Conservation (phyloP, 2,329 filamentous ascomycete genomes). For the Aspergillus tamarii region DNA sequence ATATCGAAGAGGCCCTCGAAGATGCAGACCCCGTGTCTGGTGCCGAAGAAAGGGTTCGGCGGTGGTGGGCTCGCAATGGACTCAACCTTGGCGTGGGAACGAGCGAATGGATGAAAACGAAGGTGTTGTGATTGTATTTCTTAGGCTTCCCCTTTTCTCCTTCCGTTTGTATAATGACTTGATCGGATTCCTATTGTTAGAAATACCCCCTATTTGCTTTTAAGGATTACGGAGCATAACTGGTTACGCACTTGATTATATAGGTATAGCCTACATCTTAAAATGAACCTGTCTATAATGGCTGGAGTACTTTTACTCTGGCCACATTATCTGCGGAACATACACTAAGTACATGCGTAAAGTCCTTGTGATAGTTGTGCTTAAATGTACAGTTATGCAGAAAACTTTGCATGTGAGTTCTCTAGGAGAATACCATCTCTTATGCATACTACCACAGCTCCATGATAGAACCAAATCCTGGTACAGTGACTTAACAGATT, state of each 20-base stretch:
- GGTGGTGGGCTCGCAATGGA: conserved; percentile 88
- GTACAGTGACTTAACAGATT: not conserved
- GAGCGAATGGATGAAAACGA: conserved; percentile 86
- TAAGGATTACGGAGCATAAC: not conserved
- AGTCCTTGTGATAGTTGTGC: not conserved
- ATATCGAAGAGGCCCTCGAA: conserved; percentile 92
- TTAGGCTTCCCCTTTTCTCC: not conserved
- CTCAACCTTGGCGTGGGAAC: conserved; percentile 80
- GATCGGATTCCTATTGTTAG: not conserved
- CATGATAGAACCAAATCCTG: not conserved
- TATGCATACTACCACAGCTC: not conserved
- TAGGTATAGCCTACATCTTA: not conserved
- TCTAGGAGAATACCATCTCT: not conserved
- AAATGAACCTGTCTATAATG: not conserved
- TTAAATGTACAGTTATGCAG: not conserved
- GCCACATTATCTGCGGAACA: not conserved
- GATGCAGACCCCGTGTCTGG: conserved; percentile 69
- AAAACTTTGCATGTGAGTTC: not conserved
- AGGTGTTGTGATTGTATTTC: conserved; percentile 59
- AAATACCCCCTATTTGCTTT: conserved; percentile 3
- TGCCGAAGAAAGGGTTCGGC: conserved; percentile 71
- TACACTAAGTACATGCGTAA: not conserved
- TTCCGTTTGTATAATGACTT: not conserved
- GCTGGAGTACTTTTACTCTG: not conserved
- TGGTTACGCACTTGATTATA: not conserved